Evolutionary conservation across 2,329 filamentous ascomycete species (phyloP), one percentile per base, ranked within the genome.

Genomic region (Aspergillus novoparasiticus): DNA sequence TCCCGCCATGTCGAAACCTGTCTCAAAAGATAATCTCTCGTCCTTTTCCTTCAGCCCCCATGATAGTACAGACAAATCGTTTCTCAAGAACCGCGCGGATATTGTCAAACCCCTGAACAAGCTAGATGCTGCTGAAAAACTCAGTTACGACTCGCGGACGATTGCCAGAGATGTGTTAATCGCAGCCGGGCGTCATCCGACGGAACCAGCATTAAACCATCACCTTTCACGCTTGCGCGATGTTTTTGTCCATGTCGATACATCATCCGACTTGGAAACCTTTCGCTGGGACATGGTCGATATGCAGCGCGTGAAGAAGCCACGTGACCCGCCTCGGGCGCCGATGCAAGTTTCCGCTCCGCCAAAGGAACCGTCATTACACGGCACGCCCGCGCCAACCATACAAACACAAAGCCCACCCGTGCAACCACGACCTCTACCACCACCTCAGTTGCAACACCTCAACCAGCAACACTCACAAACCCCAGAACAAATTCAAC

Each of bases 131-230:
- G 64, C 78, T 6, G 63, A 80, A 30, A 84, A 84, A 64, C 80
- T 80, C 6, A 80, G 75, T 19, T 90, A 90, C 70, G 82, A 90
- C 69, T 81, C 84, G 1, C 81, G 82, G 51, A 90, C 86, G 0
- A 88, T 90, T 64, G 88, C 87, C 5, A 79, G 86, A 57, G 87
- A 90, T 71, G 81, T 91, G 8, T 77, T 90, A 12, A 82, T 90
- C 57, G 85, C 86, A 19, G 81, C 86, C 14, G 86, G 86, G 19
- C 83, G 84, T 62, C 87, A 90, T 71, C 87, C 88, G 0, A 83
- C 83, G 11, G 85, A 88, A 73, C 76, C 82, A 30, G 75, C 80
- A 2, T 74, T 91, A 41, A 91, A 91, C 69, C 79, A 81, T 34
- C 87, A 90, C 76, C 76, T 90, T 63, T 79, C 83, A 60, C 69